Evolutionary conservation across 2,329 filamentous ascomycete genomes (phyloP), one percentile per base, ranked within the genome.

Genomic region (Didymellaceae sp.): DNA sequence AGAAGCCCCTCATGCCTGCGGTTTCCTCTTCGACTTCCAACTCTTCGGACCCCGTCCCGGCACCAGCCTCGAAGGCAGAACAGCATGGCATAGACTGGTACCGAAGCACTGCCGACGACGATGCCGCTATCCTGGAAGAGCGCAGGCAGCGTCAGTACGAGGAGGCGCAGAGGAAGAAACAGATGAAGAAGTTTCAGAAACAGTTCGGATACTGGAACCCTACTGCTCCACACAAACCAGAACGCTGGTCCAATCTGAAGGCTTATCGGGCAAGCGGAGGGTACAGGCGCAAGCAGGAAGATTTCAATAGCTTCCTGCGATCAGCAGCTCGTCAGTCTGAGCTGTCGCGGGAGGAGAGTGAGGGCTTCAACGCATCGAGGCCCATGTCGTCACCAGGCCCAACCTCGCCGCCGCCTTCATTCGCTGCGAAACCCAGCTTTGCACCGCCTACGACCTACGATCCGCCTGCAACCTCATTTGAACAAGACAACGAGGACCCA

Each of bases 101-200:
- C 73, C 96, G 91, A 89, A 84, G 84, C 1, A 86, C 84, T 39
- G 88, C 91, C n/a, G 90, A 96, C 60, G 90, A 96, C 47, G 91
- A 91, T 64, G 80, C 83, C 21, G 82, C 84, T 58, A 81, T 79
- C 57, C 84, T 86, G 55, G 91, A 90, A 68, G 79, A 78, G 34
- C 77, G 74, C 16, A 82, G 88, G 65, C 89, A 89, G 74, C 83
- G 86, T 47, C 85, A 89, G 67, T 85, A 90, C 40, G 90, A 90
- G 47, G 89, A 66, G 33, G 58, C 90, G 11, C 86, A 90, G 53
- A 71, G 71, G 37, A 78, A 78, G 64, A 74, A 76, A 32, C 86
- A 90, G 52, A 55, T 65, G 52, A 88, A 86, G 75, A 91, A 89
- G 74, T 87, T 86, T 68, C 86, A 88, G 74, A 89, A 89, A 79